A percentile compares a stretch with the other conserved stretches of the same genome.
phyloP scores from a whole-genome alignment of 257 asterid species.

The Fraxinus excelsior region DNA sequence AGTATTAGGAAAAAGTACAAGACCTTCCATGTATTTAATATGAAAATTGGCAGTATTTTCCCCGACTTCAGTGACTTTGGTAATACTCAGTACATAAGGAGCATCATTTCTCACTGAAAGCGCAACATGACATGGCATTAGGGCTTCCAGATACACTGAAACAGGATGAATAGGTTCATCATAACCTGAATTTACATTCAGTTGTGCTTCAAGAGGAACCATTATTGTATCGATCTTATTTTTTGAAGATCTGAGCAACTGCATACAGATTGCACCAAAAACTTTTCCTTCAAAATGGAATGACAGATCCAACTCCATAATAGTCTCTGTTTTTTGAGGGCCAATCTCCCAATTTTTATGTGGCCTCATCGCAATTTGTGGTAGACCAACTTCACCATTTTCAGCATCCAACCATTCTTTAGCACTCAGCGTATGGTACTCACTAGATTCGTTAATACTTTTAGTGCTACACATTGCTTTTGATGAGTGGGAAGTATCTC shows the following conservation, averaged over 20 bases:
- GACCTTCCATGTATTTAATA: slow-evolving; percentile 60
- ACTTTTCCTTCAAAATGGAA: slow-evolving; percentile 54
- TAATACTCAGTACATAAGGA: slow-evolving; percentile 45
- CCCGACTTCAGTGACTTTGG: slow-evolving; percentile 54
- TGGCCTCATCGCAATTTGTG: slow-evolving; percentile 62
- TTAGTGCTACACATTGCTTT: slow-evolving; percentile 49
- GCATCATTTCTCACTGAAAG: slow-evolving; percentile 58
- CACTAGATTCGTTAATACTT: slow-evolving; percentile 31
- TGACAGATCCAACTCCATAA: slow-evolving; percentile 68
- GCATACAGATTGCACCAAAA: slow-evolving; percentile 62
- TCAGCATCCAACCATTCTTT: slow-evolving; percentile 59
- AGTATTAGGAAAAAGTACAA: slow-evolving; percentile 66
- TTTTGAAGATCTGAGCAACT: slow-evolving; percentile 58
- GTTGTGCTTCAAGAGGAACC: slow-evolving; percentile 77
- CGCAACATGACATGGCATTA: slow-evolving; percentile 45
- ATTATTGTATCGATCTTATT: slow-evolving; percentile 53
- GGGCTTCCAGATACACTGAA: slow-evolving; percentile 41
- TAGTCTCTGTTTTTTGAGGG: slow-evolving; percentile 53
- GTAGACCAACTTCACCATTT: slow-evolving; percentile 42
- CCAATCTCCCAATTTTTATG: slow-evolving; percentile 68
- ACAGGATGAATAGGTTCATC: slow-evolving; percentile 28
- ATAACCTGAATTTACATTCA: slow-evolving; percentile 36
- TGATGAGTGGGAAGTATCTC: slow-evolving; percentile 45
- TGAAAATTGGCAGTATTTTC: slow-evolving; percentile 45
- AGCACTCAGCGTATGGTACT: slow-evolving; percentile 28